Evolutionary conservation across 2,329 filamentous ascomycete species (phyloP).

Genomic region (Whalleya microplaca): DNA sequence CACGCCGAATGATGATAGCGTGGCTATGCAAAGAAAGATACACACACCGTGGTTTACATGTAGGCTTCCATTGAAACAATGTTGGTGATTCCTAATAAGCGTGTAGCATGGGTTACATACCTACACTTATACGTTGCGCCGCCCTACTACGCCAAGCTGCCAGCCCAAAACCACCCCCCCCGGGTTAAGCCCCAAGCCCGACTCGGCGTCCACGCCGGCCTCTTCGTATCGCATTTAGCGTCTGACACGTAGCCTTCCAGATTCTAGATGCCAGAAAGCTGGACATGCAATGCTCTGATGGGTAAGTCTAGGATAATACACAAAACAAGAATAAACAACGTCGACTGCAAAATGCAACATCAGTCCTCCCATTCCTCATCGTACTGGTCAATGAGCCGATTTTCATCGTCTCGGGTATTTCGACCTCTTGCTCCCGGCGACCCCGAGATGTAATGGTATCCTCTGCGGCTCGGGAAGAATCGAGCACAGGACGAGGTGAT

Average conservation of each 20-base stretch:
- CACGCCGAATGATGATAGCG: not conserved
- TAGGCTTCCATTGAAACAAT: no score
- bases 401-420: slow-evolving; percentile 76
- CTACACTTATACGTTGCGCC: no score
- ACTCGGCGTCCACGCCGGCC: not conserved
- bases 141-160: not conserved
- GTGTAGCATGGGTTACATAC: not conserved
- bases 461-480: slow-evolving; percentile 65
- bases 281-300: not conserved
- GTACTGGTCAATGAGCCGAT: slow-evolving; percentile 90
- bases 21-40: not conserved
- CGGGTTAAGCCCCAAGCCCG: no score
- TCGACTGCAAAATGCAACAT: slow-evolving; percentile 16
- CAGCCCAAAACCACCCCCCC: not conserved
- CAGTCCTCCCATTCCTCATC: slow-evolving; percentile 96
- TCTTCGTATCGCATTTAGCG: not conserved
- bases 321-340: slow-evolving; percentile 13
- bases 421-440: slow-evolving; percentile 51
- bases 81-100: no score
- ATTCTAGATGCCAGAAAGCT: not conserved
- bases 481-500: slow-evolving; percentile 70
- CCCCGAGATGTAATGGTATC: slow-evolving; percentile 67
- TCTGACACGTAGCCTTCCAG: not conserved
- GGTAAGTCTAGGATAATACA: slow-evolving; percentile 21
- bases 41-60: no score